Base-by-base conservation (phyloP, 176 grass and related monocot species). In the Microstegium vimineum region DNA sequence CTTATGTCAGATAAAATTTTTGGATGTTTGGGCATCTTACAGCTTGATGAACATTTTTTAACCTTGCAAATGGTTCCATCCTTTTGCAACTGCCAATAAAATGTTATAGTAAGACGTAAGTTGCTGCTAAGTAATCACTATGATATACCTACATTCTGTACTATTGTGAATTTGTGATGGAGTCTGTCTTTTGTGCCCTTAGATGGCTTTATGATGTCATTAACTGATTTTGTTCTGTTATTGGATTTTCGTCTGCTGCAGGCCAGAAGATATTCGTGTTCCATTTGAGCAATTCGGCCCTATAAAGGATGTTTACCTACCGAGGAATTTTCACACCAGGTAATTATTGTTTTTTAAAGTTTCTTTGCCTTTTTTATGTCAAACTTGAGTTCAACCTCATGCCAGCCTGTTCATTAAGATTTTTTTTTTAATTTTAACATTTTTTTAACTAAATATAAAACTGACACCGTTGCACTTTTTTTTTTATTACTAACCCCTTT, bases 261-360 rank as follows among this genome's bases (percentile, higher is more conserved):
- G 92, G 72, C 75, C 77, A 37, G 89, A 94, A 43, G 92, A 94
- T 80, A 75, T 94, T 16, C 83, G 89, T 59, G 70, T 69, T 62
- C 76, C 80, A 33, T 94, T 91, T n/a, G 92, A 94, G 73, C 80
- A 87, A 82, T 91, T 91, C 68, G 92, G 92, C 28, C 92, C 83
- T 70, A 52, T 94, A 67, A 94, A 91, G 76, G 89, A 94, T 2
- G 80, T 94, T 17, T 94, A 94, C 80, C 89, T 94, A 71, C 92
- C 92, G 6, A 91, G 82, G 77, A 94, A 94, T 69, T 91, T 91
- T 43, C 87, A 94, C 33, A 94, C 92, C 5, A 83, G 84, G 92
- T 91, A 83, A 60, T 4, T 28, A 41, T 31, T 28, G 14, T 3
- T 26, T 61, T 23, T 34, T 6, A 27, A 70, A 46, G 40, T 46